Evolutionary conservation across 257 asterid species (phyloP), one percentile per base, ranked within the genome.

Genomic region (Hygrophila difformis): DNA sequence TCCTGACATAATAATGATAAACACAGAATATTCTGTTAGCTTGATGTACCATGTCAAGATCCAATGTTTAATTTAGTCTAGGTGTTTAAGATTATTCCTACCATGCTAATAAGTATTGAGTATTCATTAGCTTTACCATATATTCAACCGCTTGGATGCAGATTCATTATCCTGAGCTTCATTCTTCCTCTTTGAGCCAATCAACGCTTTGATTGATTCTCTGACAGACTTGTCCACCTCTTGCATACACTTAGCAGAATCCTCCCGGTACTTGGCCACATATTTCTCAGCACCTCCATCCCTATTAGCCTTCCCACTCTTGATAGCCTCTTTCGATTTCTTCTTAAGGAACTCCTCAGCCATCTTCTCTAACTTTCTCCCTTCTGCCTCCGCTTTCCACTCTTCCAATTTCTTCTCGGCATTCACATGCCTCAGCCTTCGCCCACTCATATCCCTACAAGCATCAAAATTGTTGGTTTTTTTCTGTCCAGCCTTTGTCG

Each of bases 331-430:
- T 66, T 89, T 85, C 1, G 71, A 43, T 73, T 73, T 82, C 69
- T 82, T 85, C 72, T 74, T 85, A 4, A 85, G 63, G 56, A 57
- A n/a, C n/a, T n/a, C n/a, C n/a, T n/a, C n/a, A n/a, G n/a, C n/a
- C n/a, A n/a, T n/a, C n/a, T n/a, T n/a, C n/a, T n/a, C n/a, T n/a
- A n/a, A n/a, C n/a, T n/a, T n/a, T n/a, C n/a, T n/a, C n/a, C n/a
- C n/a, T n/a, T 64, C 94, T 1, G 88, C 86, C 61, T 64, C 96
- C 9, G 88, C 92, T 64, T 60, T 74, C 98, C 98, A 85, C 69
- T 89, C 96, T 41, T 89, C 96, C 50, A 89, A 57, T 70, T 65
- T 89, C 84, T 85, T 89, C 84, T 89, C 98, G 37, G 96, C 94
- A 51, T 85, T 89, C 64, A 89, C 98, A 39, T 89, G 98, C 73